A percentile compares a stretch with the other conserved stretches of the same genome.
Evolutionary conservation across 257 asterid species (phyloP).

Genomic region (Solanum pennellii): DNA sequence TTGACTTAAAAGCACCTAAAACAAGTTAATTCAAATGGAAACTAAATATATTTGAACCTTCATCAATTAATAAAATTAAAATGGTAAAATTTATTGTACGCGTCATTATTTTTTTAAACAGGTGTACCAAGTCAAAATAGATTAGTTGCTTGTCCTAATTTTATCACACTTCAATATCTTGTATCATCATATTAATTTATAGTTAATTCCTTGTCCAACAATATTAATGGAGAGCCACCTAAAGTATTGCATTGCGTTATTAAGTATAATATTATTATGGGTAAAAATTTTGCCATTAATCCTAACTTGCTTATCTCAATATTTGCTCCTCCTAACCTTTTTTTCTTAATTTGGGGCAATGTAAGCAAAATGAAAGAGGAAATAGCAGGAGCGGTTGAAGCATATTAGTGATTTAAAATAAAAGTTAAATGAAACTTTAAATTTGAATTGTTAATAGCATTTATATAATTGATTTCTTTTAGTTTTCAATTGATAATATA

Average conservation of each 20-base stretch:
- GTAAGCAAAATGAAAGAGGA: not conserved
- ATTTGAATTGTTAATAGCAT: no score
- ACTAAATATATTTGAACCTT: no score
- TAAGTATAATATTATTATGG: not conserved
- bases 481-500: no score
- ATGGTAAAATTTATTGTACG: no score
- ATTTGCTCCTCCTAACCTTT: not conserved
- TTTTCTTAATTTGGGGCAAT: not conserved
- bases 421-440: no score
- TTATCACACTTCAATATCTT: not conserved
- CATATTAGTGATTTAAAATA: accelerated
- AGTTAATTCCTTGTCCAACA: no score
- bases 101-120: no score
- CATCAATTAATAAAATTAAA: not conserved
- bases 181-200: not conserved
- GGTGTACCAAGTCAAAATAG: not conserved
- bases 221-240: not conserved
- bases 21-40: no score
- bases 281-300: not conserved
- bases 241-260: not conserved
- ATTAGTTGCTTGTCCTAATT: not conserved
- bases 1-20: no score
- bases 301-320: not conserved
- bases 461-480: no score
- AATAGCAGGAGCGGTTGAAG: accelerated